A percentile compares a stretch with the other conserved stretches of the same genome.
These are phyloP conservation scores for Hygrophoropsis aurantiaca DNA, from an alignment of 768 basidiomycete genomes.

Conservation along the genomic window DNA sequence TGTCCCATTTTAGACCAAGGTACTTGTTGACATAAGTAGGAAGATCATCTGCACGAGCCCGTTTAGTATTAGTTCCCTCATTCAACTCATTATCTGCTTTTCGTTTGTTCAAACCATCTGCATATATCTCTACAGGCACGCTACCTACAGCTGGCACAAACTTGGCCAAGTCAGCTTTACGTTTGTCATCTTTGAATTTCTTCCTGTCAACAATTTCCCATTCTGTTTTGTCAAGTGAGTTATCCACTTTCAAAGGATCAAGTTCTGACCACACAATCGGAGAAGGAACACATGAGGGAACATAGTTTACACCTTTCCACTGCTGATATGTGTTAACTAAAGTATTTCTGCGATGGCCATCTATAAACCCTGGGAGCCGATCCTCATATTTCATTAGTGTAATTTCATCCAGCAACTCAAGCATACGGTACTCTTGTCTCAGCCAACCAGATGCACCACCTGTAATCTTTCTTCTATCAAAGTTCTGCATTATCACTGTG, in stretches of 20 bases:
- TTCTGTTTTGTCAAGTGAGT: background rate
- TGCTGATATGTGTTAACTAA: constrained; percentile 19
- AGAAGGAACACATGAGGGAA: constrained; percentile 13
- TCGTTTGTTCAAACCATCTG: too few relatives aligned
- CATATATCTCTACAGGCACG: too few relatives aligned
- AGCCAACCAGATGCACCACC: constrained; percentile 24
- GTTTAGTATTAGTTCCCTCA: background rate
- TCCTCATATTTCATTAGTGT: constrained; percentile 21
- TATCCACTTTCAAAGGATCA: constrained; percentile 9
- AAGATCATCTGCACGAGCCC: background rate
- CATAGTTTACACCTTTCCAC: constrained; percentile 18
- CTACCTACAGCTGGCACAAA: too few relatives aligned
- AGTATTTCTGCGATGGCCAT: constrained; percentile 16
- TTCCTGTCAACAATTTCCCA: too few relatives aligned
- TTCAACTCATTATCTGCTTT: too few relatives aligned
- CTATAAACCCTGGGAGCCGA: constrained; percentile 11
- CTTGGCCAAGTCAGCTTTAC: too few relatives aligned
- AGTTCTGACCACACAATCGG: constrained; percentile 12
- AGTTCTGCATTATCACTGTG: constrained; percentile 28
- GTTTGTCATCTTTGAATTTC: too few relatives aligned
- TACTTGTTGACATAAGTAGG: too few relatives aligned
- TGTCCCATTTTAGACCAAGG: constrained; percentile 17
- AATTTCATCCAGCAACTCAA: constrained; percentile 36
- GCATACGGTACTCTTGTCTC: constrained; percentile 34
- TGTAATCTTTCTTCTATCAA: constrained; percentile 23